These are phyloP conservation scores for Lumnitzera littorea DNA, from an alignment of 345 rosid species.

Conservation along the genomic window DNA sequence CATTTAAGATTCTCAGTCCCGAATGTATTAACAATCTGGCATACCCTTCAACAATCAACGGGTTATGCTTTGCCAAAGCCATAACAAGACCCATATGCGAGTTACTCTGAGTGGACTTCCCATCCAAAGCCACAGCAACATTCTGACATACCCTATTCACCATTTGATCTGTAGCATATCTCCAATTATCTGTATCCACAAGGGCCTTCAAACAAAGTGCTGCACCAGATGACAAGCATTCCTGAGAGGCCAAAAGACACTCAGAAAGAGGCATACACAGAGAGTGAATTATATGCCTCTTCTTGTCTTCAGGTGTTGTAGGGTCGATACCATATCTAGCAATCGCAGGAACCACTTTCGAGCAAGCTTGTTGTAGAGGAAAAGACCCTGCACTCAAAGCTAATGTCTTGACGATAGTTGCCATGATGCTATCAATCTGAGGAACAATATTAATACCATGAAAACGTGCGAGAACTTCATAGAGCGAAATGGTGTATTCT, in stretches of 20 bases:
- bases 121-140: slow-evolving; percentile 72
- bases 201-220: slow-evolving; percentile 89
- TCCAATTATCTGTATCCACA: slow-evolving; percentile 85
- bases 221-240: slow-evolving; percentile 72
- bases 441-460: slow-evolving; percentile 86
- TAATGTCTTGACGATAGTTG: slow-evolving; percentile 64
- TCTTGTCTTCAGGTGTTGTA: slow-evolving; percentile 55
- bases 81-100: slow-evolving; percentile 70
- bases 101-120: slow-evolving; percentile 57
- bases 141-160: slow-evolving; percentile 83
- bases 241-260: slow-evolving; percentile 73
- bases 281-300: slow-evolving; percentile 64
- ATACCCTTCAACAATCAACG: slow-evolving; percentile 84
- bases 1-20: slow-evolving; percentile 51
- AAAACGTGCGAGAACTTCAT: slow-evolving; percentile 89
- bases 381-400: slow-evolving; percentile 86
- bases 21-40: slow-evolving; percentile 76
- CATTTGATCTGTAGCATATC: slow-evolving; percentile 87
- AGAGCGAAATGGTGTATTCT: slow-evolving; percentile 80
- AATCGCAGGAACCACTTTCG: slow-evolving; percentile 86
- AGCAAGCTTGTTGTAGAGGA: slow-evolving; percentile 95
- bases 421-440: slow-evolving; percentile 77
- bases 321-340: slow-evolving; percentile 85
- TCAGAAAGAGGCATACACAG: slow-evolving; percentile 84
- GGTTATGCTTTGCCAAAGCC: slow-evolving; percentile 79